Evolutionary conservation across 352 stramenopile genomes (phyloP).

Genomic region (Peronospora farinosa): DNA sequence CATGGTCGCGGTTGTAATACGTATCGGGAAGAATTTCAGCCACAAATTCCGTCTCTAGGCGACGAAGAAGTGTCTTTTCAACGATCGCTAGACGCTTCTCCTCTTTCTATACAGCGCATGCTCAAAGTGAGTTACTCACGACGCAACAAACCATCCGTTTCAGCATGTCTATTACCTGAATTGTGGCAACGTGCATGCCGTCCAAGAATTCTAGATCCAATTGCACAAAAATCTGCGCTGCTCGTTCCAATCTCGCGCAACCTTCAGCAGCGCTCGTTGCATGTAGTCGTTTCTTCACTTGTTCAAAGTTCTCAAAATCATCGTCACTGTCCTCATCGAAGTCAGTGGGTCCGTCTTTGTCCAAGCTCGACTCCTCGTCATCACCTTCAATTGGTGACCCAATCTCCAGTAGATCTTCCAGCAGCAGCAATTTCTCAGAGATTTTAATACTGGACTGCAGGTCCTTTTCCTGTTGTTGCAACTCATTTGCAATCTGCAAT

Average conservation of each 20-base stretch:
- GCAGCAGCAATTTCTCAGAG: slow-evolving; percentile 64
- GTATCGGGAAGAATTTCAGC: slow-evolving; percentile 85
- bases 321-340: slow-evolving; percentile 30
- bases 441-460: slow-evolving; percentile 62
- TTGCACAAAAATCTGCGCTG: slow-evolving; percentile 65
- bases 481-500: slow-evolving; percentile 34
- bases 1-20: slow-evolving; percentile 79
- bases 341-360: slow-evolving; percentile 5
- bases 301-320: slow-evolving; percentile 71
- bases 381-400: slow-evolving; percentile 28
- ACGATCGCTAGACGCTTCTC: slow-evolving; percentile 63
- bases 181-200: slow-evolving; percentile 51
- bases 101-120: slow-evolving; percentile 34
- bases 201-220: slow-evolving; percentile 73
- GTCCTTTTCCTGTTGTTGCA: slow-evolving; percentile 45
- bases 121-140: slow-evolving; percentile 2
- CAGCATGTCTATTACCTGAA: slow-evolving; percentile 44
- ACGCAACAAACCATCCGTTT: not conserved
- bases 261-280: slow-evolving; percentile 40
- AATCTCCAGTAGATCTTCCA: slow-evolving; percentile 77
- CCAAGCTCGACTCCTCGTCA: slow-evolving; percentile 11
- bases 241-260: slow-evolving; percentile 70
- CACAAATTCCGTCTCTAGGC: slow-evolving; percentile 79
- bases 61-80: slow-evolving; percentile 62
- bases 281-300: slow-evolving; percentile 33